These are phyloP conservation scores for Hyparrhenia diplandra DNA, from an alignment of 176 grass and related monocot genomes.

Conservation along the genomic window DNA sequence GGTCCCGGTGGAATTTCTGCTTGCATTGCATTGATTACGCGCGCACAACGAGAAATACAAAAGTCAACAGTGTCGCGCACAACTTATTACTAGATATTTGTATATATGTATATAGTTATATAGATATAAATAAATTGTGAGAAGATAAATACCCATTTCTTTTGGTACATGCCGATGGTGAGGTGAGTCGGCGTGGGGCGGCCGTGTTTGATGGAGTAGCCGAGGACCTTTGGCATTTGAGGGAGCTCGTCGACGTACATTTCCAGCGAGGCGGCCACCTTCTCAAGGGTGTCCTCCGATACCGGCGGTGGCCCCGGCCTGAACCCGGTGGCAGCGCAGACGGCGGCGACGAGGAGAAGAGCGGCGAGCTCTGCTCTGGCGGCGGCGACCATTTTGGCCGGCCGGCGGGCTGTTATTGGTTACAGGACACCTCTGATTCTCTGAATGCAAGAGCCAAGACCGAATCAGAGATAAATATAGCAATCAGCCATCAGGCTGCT, in stretches of 20 bases:
- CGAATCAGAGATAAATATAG: neutral
- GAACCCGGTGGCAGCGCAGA: neutral
- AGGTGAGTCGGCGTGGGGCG: slow-evolving; percentile 30
- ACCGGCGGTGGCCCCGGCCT: slow-evolving; percentile 24
- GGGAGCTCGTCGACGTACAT: slow-evolving; percentile 74
- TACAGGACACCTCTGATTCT: neutral
- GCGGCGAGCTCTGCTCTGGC: slow-evolving; percentile 1
- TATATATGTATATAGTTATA: too few species aligned
- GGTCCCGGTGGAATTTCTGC: slow-evolving; percentile 80
- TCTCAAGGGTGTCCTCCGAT: slow-evolving; percentile 31
- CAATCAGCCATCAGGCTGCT: neutral
- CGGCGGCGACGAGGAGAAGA: slow-evolving; percentile 24
- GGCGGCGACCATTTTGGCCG: neutral
- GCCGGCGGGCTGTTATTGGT: neutral
- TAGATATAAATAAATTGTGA: too few species aligned
- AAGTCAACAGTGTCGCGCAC: neutral
- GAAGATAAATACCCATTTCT: slow-evolving; percentile 47
- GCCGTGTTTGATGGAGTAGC: slow-evolving; percentile 45
- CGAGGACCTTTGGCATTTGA: slow-evolving; percentile 61
- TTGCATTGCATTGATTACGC: too few species aligned
- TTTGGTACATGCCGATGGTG: slow-evolving; percentile 67
- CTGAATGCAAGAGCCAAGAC: neutral
- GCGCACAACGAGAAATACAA: neutral
- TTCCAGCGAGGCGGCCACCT: slow-evolving; percentile 52
- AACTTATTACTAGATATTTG: too few species aligned